Evolutionary conservation across 495 filamentous ascomycete genomes (phyloP).

Genomic region (Hypoxylon trugodes): DNA sequence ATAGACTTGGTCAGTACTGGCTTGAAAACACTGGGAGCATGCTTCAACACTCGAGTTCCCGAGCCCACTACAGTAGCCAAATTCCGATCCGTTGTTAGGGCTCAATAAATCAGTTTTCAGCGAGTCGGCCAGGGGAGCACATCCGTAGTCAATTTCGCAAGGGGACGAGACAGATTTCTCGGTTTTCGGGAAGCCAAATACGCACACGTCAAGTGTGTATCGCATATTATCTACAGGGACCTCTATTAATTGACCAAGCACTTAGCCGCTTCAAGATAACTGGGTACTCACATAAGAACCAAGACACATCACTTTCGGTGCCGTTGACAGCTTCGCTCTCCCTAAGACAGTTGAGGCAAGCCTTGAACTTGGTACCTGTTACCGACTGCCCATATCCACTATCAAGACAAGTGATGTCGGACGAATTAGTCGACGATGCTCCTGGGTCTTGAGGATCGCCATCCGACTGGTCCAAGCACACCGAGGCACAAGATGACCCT

Average conservation of each 20-base stretch:
- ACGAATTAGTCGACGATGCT: slow-evolving; percentile 40
- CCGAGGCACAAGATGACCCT: slow-evolving; percentile 62
- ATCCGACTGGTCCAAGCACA: slow-evolving; percentile 52
- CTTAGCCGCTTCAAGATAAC: too few species aligned
- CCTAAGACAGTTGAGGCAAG: slow-evolving; percentile 67
- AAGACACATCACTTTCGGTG: slow-evolving; percentile 63
- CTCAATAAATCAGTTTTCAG: slow-evolving; percentile 37
- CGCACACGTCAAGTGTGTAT: slow-evolving; percentile 52
- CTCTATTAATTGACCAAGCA: slow-evolving; percentile 6
- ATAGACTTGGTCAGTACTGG: slow-evolving; percentile 38
- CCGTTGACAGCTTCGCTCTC: slow-evolving; percentile 61
- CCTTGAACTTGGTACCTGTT: slow-evolving; percentile 61
- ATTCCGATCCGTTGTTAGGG: slow-evolving; percentile 26
- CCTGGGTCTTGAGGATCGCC: slow-evolving; percentile 25
- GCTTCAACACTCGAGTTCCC: slow-evolving; percentile 26
- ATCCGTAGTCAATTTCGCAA: slow-evolving; percentile 42
- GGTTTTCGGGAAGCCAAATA: slow-evolving; percentile 45
- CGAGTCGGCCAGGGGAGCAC: slow-evolving; percentile 37
- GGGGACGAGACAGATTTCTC: slow-evolving; percentile 41
- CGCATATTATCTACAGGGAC: slow-evolving; percentile 48
- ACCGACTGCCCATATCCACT: slow-evolving; percentile 51
- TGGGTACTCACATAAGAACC: slow-evolving; percentile 59
- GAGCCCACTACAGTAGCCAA: slow-evolving; percentile 43
- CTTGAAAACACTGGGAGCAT: slow-evolving; percentile 43
- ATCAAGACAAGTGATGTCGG: slow-evolving; percentile 67